Conservation (phyloP, 2,329 filamentous ascomycete species). For the Aspergillus fijiensis region DNA sequence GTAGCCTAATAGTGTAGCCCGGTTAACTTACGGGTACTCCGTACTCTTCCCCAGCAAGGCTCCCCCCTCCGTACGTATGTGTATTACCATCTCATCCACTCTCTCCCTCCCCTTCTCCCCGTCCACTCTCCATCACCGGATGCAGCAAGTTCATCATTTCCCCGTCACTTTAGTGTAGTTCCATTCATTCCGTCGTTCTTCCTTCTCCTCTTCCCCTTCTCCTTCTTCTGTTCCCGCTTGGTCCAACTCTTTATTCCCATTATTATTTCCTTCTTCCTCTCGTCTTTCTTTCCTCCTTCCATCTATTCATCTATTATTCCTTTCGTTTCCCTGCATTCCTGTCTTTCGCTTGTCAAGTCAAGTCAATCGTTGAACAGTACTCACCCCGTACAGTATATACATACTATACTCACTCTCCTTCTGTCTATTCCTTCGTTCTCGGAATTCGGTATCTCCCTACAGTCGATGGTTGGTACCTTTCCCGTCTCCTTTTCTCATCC, state of each 20-base stretch:
- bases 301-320: constrained; percentile 21
- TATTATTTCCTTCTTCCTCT: constrained; percentile 7
- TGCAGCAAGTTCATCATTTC: not conserved
- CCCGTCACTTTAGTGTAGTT: constrained; percentile 9
- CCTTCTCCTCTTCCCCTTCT: not conserved
- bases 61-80: not conserved
- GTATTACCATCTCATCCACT: constrained; percentile 5
- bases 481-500: constrained; percentile 14
- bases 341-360: constrained; percentile 4
- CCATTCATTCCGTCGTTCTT: constrained; percentile 5
- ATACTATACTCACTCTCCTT: constrained; percentile 5
- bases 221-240: constrained; percentile 8
- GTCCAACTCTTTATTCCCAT: constrained; percentile 6
- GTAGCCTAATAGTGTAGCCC: no score
- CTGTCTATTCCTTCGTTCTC: constrained; percentile 12
- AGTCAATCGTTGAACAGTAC: not conserved
- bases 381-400: not conserved
- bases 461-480: constrained; percentile 14
- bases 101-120: constrained; percentile 2
- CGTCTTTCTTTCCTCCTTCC: constrained; percentile 13
- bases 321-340: constrained; percentile 5
- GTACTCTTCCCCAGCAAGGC: no score
- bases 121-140: not conserved
- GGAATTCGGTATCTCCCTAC: constrained; percentile 15
- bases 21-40: no score